phyloP scores from a whole-genome alignment of 2,329 filamentous ascomycete genomes.

The Tolypocladium paradoxum region DNA sequence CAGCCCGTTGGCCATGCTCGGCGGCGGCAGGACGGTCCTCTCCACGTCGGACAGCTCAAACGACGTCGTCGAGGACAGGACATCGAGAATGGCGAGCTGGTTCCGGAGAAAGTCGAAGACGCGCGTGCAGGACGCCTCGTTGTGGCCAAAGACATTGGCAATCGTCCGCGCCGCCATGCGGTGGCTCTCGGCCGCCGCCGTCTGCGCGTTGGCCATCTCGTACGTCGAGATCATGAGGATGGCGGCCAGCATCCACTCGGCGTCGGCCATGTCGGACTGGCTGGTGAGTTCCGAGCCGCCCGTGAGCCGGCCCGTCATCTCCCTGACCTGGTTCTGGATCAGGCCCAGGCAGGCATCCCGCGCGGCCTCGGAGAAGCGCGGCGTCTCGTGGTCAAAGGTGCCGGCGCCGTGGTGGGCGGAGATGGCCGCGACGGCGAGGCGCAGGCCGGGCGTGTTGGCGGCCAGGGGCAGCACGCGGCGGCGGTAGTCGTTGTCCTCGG shows the following conservation, averaged over 20 bases:
- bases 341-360: slow-evolving; percentile 16
- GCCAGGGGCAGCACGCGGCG: slow-evolving; percentile 14
- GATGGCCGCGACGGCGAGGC: slow-evolving; percentile 17
- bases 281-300: slow-evolving; percentile 11
- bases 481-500: slow-evolving; percentile 17
- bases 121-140: slow-evolving; percentile 7
- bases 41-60: slow-evolving; percentile 13
- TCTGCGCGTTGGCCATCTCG: slow-evolving; percentile 16
- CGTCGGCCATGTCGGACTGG: slow-evolving; percentile 12
- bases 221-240: slow-evolving; percentile 20
- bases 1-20: slow-evolving; percentile 10
- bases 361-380: slow-evolving; percentile 14
- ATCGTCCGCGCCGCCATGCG: slow-evolving; percentile 16
- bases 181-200: slow-evolving; percentile 15
- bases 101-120: slow-evolving; percentile 18
- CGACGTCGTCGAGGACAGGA: slow-evolving; percentile 16
- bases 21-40: slow-evolving; percentile 10
- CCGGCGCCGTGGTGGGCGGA: slow-evolving; percentile 16
- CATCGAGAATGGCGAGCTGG: slow-evolving; percentile 17
- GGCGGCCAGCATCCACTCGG: slow-evolving; percentile 19
- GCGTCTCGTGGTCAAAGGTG: slow-evolving; percentile 9
- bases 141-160: slow-evolving; percentile 15
- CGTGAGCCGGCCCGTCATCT: slow-evolving; percentile 14
- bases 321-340: slow-evolving; percentile 11
- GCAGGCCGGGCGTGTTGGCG: slow-evolving; percentile 14